Evolutionary conservation across 148 eudicot genomes (phyloP).

Genomic region (Arctostaphylos glauca): DNA sequence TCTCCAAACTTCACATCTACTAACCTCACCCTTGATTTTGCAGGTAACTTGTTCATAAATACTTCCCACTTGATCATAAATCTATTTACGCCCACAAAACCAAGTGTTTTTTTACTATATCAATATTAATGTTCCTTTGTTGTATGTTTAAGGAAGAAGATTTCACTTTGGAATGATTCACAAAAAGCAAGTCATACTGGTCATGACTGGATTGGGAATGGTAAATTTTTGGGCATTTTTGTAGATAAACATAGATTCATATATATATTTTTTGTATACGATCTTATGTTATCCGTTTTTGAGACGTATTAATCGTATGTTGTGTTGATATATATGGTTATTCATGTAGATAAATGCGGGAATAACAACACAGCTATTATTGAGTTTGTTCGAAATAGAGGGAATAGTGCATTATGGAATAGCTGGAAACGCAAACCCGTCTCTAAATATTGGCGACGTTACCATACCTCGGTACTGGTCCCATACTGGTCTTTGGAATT

Average conservation of each 20-base stretch:
- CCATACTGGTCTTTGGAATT: slow-evolving; percentile 48
- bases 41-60: slow-evolving; percentile 17
- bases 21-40: slow-evolving; percentile 24
- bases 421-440: slow-evolving; percentile 57
- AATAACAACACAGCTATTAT: slow-evolving; percentile 38
- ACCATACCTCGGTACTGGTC: slow-evolving; percentile 52
- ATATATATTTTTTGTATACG: too few relatives aligned
- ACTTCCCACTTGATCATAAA: too few relatives aligned
- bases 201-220: slow-evolving; percentile 36
- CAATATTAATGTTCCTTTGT: too few relatives aligned
- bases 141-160: slow-evolving; percentile 32
- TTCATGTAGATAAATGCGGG: slow-evolving; percentile 41
- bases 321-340: too few relatives aligned
- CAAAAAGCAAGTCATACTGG: slow-evolving; percentile 29
- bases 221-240: neutral
- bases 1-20: slow-evolving; percentile 21
- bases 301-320: too few relatives aligned
- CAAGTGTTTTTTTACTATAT: too few relatives aligned
- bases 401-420: slow-evolving; percentile 55
- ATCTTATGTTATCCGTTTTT: too few relatives aligned
- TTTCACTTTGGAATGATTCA: slow-evolving; percentile 42
- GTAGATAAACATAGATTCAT: too few relatives aligned
- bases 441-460: slow-evolving; percentile 46
- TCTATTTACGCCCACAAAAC: too few relatives aligned
- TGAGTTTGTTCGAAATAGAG: slow-evolving; percentile 35